Evolutionary conservation across 163 green algal species (phyloP).

Genomic region (Scenedesmus sp.): DNA sequence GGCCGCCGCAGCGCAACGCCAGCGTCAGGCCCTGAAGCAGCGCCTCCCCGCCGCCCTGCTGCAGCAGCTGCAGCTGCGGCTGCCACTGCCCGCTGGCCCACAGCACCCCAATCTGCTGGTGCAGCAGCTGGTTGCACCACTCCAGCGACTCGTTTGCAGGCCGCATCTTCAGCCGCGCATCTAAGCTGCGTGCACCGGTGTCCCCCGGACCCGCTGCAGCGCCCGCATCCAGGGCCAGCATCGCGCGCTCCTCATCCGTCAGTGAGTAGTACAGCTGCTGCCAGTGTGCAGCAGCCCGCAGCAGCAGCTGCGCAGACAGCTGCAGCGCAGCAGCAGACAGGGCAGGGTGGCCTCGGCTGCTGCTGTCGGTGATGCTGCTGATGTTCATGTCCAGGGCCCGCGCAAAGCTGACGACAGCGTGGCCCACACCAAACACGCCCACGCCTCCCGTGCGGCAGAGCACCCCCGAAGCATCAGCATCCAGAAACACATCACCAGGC

Average conservation of each 20-base stretch:
- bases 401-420: background rate
- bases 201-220: no score
- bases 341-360: background rate
- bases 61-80: background rate
- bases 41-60: background rate
- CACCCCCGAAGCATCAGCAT: background rate
- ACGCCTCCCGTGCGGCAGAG: background rate
- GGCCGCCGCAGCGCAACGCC: background rate
- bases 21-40: background rate
- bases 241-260: no score
- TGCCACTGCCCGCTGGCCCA: background rate
- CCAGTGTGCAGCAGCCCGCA: background rate
- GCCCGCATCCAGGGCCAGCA: no score
- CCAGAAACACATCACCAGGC: background rate
- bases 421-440: background rate
- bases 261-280: background rate
- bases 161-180: no score
- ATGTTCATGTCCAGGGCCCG: background rate
- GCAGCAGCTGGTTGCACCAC: background rate
- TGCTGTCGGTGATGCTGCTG: background rate
- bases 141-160: no score
- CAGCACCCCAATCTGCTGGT: background rate
- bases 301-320: background rate
- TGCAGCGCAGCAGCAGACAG: background rate
- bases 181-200: no score